Conservation (phyloP, 2,329 filamentous ascomycete genomes). For the Ophiostoma sp. region DNA sequence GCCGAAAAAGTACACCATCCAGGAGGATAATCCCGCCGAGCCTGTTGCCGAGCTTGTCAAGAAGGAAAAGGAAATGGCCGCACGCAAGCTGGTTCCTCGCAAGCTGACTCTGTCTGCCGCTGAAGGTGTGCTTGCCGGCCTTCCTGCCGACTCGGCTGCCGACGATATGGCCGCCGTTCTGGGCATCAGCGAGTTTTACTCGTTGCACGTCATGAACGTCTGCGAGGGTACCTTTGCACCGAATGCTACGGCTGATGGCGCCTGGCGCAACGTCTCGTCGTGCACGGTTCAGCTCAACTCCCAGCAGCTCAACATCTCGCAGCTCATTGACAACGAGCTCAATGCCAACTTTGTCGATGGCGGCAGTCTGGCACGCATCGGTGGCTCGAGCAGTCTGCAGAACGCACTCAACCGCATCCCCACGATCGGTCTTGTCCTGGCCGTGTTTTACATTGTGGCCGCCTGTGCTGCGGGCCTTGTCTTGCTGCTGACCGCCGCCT, state of each 20-base stretch:
- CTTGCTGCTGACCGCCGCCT: constrained; percentile 45
- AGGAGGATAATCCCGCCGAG: constrained; percentile 30
- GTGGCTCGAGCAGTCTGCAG: constrained; percentile 47
- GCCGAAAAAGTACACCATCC: constrained; percentile 3
- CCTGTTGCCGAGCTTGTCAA: constrained; percentile 27
- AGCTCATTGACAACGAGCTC: constrained; percentile 49
- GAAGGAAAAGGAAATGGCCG: constrained; percentile 21
- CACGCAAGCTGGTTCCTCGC: constrained; percentile 20
- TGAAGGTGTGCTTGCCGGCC: constrained; percentile 31
- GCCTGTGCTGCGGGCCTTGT: constrained; percentile 46
- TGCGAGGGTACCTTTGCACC: constrained; percentile 38
- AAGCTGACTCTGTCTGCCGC: constrained; percentile 29
- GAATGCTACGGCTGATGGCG: constrained; percentile 31
- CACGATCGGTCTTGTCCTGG: constrained; percentile 48
- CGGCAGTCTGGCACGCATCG: constrained; percentile 48
- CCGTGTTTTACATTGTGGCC: constrained; percentile 51
- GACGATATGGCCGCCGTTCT: constrained; percentile 34
- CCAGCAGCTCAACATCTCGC: constrained; percentile 45
- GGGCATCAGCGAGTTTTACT: constrained; percentile 39
- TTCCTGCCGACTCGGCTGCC: constrained; percentile 31
- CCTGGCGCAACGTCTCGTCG: constrained; percentile 32
- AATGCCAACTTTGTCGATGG: constrained; percentile 44
- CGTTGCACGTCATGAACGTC: constrained; percentile 36
- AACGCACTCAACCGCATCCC: constrained; percentile 53
- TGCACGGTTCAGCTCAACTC: constrained; percentile 33